Conservation (phyloP, 371 early-diverging fungal species). For the Enteropsectra breve region DNA sequence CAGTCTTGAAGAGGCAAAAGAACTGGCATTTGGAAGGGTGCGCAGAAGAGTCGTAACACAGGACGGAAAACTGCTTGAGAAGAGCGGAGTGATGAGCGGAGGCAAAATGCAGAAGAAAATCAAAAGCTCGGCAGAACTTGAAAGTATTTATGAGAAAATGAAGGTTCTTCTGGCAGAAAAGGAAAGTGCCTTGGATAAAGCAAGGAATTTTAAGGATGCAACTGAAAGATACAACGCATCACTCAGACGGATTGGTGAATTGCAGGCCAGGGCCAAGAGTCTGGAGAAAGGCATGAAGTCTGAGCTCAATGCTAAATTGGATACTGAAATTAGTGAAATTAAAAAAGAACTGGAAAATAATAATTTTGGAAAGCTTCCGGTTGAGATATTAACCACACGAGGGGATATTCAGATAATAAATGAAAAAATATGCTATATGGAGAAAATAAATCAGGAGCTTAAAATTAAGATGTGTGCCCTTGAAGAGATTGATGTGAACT, state of each 20-base stretch:
- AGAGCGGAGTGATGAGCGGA: conserved; percentile 88
- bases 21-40: conserved; percentile 70
- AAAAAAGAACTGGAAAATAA: conserved; percentile 17
- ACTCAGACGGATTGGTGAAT: neutral
- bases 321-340: conserved; percentile 7
- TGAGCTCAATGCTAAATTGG: conserved; percentile 1
- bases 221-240: neutral
- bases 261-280: neutral
- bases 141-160: conserved; percentile 26
- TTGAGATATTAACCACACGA: conserved; percentile 8
- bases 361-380: neutral
- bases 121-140: conserved; percentile 31
- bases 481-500: neutral
- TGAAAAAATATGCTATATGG: conserved; percentile 47
- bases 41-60: conserved; percentile 87
- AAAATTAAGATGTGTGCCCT: conserved; percentile 17
- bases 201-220: neutral
- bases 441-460: conserved; percentile 45
- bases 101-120: conserved; percentile 60
- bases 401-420: conserved; percentile 7
- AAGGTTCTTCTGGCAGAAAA: conserved; percentile 17
- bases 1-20: conserved; percentile 75
- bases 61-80: conserved; percentile 85
- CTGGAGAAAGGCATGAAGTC: conserved; percentile 5
- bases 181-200: conserved; percentile 2